These are phyloP conservation scores for Bolboschoenoplectus hybrid DNA, from an alignment of 202 grass and related monocot genomes.

Conservation along the genomic window DNA sequence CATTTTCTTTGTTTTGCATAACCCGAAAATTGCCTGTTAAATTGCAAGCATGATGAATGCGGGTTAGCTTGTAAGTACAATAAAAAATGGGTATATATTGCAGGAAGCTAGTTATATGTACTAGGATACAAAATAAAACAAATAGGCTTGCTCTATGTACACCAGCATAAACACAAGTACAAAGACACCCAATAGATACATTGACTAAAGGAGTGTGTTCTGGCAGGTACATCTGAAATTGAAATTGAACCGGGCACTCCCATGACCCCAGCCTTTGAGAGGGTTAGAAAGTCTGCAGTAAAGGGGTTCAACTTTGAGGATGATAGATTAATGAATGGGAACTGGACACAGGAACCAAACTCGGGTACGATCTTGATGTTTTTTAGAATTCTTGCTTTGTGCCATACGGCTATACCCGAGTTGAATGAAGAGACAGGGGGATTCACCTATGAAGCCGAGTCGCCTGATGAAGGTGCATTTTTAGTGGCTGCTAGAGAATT, in stretches of 20 bases:
- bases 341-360: conserved; percentile 84
- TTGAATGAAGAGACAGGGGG: conserved; percentile 72
- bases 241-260: conserved; percentile 36
- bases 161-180: background rate
- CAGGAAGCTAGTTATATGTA: conserved; percentile 7
- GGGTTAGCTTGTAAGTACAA: conserved; percentile 7
- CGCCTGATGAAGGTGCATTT: conserved; percentile 94
- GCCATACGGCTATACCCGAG: conserved; percentile 93
- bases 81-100: background rate
- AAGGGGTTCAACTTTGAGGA: conserved; percentile 95
- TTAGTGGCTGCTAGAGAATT: conserved; percentile 97
- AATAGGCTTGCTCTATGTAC: background rate
- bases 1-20: background rate
- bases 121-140: conserved; percentile 13
- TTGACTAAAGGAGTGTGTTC: conserved; percentile 6
- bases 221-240: conserved; percentile 45
- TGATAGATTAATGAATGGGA: conserved; percentile 83
- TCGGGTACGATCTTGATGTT: conserved; percentile 61
- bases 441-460: conserved; percentile 93
- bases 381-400: conserved; percentile 91
- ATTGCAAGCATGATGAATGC: background rate
- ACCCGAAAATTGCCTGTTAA: conserved; percentile 9
- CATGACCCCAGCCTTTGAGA: conserved; percentile 46
- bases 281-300: conserved; percentile 56
- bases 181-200: background rate